These are phyloP conservation scores for Claviceps sp. DNA, from an alignment of 2,329 filamentous ascomycete species.

Conservation along the genomic window DNA sequence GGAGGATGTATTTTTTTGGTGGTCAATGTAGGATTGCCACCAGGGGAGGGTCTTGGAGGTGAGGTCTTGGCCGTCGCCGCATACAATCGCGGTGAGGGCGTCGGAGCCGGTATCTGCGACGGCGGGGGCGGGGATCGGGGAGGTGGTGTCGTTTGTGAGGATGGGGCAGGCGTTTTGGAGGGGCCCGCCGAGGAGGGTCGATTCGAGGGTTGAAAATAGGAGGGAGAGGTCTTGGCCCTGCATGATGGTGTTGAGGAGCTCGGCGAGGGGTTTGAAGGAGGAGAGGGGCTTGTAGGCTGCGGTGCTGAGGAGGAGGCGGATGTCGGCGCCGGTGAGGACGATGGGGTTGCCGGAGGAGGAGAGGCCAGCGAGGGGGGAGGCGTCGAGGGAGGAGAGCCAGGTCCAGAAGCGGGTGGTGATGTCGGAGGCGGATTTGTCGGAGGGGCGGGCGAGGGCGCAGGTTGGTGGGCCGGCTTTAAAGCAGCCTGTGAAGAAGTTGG, in stretches of 20 bases:
- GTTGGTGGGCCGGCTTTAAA: slow-evolving; percentile 14
- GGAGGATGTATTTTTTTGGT: slow-evolving; percentile 15
- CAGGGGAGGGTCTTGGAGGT: slow-evolving; percentile 10
- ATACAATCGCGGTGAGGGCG: slow-evolving; percentile 16
- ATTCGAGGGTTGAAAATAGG: neutral
- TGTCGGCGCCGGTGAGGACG: slow-evolving; percentile 19
- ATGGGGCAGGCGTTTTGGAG: slow-evolving; percentile 12
- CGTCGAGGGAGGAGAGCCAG: slow-evolving; percentile 17
- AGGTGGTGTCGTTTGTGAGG: neutral
- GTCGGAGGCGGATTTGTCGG: slow-evolving; percentile 15
- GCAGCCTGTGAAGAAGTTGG: slow-evolving; percentile 23
- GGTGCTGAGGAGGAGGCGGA: slow-evolving; percentile 14
- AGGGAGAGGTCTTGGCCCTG: slow-evolving; percentile 8
- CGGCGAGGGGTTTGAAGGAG: slow-evolving; percentile 7
- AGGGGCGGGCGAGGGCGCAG: slow-evolving; percentile 16
- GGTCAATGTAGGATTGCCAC: slow-evolving; percentile 17
- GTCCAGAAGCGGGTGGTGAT: slow-evolving; percentile 20
- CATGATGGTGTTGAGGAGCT: slow-evolving; percentile 9
- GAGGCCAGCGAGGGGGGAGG: slow-evolving; percentile 13
- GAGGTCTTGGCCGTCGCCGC: slow-evolving; percentile 21
- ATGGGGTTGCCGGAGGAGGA: slow-evolving; percentile 9
- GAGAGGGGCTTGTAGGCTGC: slow-evolving; percentile 19
- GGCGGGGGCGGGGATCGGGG: neutral
- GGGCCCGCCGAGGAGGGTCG: slow-evolving; percentile 4
- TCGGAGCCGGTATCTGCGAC: slow-evolving; percentile 8